Conservation (phyloP, 441 rosid genomes). For the Brassica hybrid region DNA sequence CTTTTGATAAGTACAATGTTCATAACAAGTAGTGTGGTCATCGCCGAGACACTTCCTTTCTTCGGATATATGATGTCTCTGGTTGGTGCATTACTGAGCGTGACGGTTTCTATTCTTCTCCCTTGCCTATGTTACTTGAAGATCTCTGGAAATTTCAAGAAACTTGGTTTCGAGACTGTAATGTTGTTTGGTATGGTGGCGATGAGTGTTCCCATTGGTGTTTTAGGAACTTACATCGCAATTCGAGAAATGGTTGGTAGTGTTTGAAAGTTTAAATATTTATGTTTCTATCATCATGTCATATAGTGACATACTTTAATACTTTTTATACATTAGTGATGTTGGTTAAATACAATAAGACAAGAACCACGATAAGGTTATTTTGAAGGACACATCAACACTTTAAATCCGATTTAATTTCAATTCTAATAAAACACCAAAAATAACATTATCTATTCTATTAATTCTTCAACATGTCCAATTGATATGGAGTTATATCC, state of each 20-base stretch:
- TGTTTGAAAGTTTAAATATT: conserved; percentile 22
- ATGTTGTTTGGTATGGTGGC: conserved; percentile 36
- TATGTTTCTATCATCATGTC: background rate
- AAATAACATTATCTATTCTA: too few species aligned
- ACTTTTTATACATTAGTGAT: background rate
- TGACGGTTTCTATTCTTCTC: conserved; percentile 45
- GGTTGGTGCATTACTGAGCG: conserved; percentile 46
- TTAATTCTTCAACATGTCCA: too few species aligned
- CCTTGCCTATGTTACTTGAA: conserved; percentile 51
- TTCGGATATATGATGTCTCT: conserved; percentile 48
- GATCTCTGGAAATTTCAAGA: conserved; percentile 43
- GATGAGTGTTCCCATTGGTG: conserved; percentile 39
- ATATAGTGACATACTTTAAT: background rate
- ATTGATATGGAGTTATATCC: too few species aligned
- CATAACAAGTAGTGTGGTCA: conserved; percentile 41
- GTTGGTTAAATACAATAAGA: background rate
- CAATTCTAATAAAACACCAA: too few species aligned
- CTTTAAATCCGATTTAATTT: too few species aligned
- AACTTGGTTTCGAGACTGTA: conserved; percentile 38
- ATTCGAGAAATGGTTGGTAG: conserved; percentile 33
- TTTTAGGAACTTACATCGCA: conserved; percentile 48
- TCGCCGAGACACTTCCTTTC: conserved; percentile 44
- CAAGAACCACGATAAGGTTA: too few species aligned
- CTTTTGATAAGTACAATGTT: conserved; percentile 41
- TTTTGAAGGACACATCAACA: too few species aligned